Base-by-base conservation (phyloP, 306 rosid species). In the Mucuna pruriens region DNA sequence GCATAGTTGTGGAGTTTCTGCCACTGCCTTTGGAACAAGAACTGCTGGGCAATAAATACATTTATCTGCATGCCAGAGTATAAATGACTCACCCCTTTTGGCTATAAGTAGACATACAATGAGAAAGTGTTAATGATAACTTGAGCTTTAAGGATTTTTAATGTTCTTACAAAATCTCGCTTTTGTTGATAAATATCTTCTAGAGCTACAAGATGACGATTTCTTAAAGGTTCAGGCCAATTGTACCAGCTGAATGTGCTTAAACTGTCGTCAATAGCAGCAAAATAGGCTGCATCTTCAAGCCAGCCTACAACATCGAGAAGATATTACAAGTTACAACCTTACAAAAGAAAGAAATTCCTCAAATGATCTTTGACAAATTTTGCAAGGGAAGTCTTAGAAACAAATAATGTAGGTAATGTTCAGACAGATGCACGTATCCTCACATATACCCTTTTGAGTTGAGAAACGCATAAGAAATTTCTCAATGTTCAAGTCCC, bases 1-100 rank as follows among this genome's bases (percentile, higher is more conserved):
- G 97, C 97, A 84, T 93, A 93, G 78, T 86, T 72, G 71, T 88
- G 91, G 82, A 95, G 92, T 87, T 84, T 89, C 88, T 87, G 94
- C 99, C 99, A 95, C 75, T 95, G 97, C 84, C 95, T 93, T 87
- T 95, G 99, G 90, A 95, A 95, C 83, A 93, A 85, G 89, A 95
- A 95, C 84, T 93, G 99, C 72, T 93, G 88, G 31, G 96, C 95
- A 68, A 95, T 89, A 85, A 95, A 95, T 57, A 86, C 51, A 81
- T 87, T 86, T 87, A 95, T 95, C 99, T 95, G 92, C 85, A 89
- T 16, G 67, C 25, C 78, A 86, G 79, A 77, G 75, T 81, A 80
- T 63, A 39, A 76, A 79, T 36, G 17, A 75, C 51, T 29, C 78
- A 83, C 40, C 82, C 75, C 69, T 83, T 83, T 77, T 77, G 48